Evolutionary conservation across 2,329 filamentous ascomycete species (phyloP).

Genomic region (Trichophyton benhamiae): DNA sequence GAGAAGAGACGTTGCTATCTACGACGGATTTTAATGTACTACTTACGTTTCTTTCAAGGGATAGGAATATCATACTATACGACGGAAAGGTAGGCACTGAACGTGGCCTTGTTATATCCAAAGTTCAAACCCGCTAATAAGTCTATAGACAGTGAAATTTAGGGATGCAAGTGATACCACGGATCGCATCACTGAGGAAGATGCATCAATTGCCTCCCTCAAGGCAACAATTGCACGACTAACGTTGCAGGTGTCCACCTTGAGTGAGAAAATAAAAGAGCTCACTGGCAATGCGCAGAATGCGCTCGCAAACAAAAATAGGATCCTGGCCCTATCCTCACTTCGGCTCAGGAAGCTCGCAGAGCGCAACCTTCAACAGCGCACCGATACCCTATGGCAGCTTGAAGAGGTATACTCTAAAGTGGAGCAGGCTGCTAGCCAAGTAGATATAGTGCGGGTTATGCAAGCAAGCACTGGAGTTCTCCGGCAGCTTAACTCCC

Average conservation of each 20-base stretch:
- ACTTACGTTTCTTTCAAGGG: constrained; percentile 56
- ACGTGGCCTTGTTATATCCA: constrained; percentile 1
- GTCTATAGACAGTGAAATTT: constrained; percentile 58
- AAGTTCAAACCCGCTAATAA: constrained; percentile 18
- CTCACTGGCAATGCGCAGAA: constrained; percentile 49
- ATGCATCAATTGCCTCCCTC: constrained; percentile 69
- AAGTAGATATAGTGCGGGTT: constrained; percentile 68
- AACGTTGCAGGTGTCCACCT: constrained; percentile 51
- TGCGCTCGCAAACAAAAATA: constrained; percentile 61
- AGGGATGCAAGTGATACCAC: constrained; percentile 40
- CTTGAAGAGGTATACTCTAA: constrained; percentile 72
- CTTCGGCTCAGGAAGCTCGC: constrained; percentile 72
- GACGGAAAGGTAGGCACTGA: constrained; percentile 32
- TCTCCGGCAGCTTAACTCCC: constrained; percentile 58
- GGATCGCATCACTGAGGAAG: constrained; percentile 57
- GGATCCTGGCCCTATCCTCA: constrained; percentile 60
- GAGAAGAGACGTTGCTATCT: constrained; percentile 41
- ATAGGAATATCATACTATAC: constrained; percentile 44
- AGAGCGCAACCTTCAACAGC: constrained; percentile 58
- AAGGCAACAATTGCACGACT: constrained; percentile 60
- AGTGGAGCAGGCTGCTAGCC: constrained; percentile 74
- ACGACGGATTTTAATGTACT: constrained; percentile 56
- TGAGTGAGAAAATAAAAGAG: constrained; percentile 43
- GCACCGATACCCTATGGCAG: constrained; percentile 62
- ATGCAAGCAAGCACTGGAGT: constrained; percentile 69